phyloP scores from a whole-genome alignment of 225 moss, liverwort and hornwort species.

The Sphagnum tenellum region DNA sequence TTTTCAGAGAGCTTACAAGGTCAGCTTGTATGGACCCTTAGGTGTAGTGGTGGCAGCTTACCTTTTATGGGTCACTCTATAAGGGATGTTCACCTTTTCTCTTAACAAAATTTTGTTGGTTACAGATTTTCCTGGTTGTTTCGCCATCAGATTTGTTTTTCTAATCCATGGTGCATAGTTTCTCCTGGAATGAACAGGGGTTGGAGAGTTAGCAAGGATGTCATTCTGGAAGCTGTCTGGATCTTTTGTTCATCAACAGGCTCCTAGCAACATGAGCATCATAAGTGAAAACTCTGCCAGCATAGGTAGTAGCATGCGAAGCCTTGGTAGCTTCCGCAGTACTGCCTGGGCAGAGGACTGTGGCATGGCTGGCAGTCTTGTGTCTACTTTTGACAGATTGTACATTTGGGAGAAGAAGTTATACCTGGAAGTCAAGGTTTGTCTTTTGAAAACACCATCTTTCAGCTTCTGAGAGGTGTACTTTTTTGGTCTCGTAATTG shows the following conservation, averaged over 20 bases:
- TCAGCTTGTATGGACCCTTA: background rate
- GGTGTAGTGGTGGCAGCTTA: no score
- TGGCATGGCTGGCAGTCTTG: constrained; percentile 53
- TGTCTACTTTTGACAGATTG: constrained; percentile 63
- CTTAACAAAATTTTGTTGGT: background rate
- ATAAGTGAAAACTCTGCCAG: constrained; percentile 41
- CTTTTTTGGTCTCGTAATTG: no score
- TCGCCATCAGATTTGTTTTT: no score
- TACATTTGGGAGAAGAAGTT: constrained; percentile 79
- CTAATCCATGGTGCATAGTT: no score
- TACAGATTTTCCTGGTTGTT: background rate
- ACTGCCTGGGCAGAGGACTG: constrained; percentile 48
- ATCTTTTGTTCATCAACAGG: constrained; percentile 12
- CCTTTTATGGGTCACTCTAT: background rate
- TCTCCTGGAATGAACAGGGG: constrained; percentile 12
- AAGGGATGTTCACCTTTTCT: background rate
- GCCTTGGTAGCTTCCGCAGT: constrained; percentile 14
- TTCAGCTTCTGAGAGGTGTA: no score
- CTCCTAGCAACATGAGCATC: constrained; percentile 30
- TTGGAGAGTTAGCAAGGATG: constrained; percentile 50
- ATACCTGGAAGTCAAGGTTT: constrained; percentile 69
- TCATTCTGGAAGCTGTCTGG: constrained; percentile 47
- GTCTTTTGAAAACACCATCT: no score
- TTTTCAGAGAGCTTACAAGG: constrained; percentile 52
- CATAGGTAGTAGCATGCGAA: constrained; percentile 16